phyloP scores from a whole-genome alignment of 306 rosid species.

The Acacia melanoxylon region DNA sequence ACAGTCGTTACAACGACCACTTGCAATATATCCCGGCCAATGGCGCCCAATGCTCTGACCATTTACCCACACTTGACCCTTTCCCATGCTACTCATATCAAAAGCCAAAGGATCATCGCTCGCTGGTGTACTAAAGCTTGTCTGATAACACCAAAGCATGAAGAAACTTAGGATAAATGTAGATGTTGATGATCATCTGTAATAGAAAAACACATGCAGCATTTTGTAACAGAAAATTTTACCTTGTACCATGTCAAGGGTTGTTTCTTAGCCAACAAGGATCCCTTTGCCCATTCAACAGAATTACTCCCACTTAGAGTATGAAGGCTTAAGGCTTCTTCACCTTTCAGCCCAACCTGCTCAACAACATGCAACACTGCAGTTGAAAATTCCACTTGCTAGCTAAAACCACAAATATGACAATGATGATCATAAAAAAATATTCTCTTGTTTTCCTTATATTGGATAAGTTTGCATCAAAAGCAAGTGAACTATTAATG shows the following conservation, averaged over 20 bases:
- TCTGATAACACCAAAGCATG: constrained; percentile 44
- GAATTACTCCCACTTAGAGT: constrained; percentile 76
- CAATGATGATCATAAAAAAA: no score
- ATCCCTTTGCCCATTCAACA: constrained; percentile 79
- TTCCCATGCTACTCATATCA: constrained; percentile 95
- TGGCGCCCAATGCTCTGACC: constrained; percentile 93
- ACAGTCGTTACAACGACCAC: constrained; percentile 63
- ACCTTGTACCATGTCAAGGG: constrained; percentile 99
- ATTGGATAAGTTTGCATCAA: not conserved
- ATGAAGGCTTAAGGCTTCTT: constrained; percentile 66
- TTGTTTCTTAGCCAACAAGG: constrained; percentile 60
- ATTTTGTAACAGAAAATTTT: constrained; percentile 20
- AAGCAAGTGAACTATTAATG: not conserved
- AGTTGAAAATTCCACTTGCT: not conserved
- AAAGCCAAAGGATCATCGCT: constrained; percentile 83
- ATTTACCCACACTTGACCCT: constrained; percentile 92
- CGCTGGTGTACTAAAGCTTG: constrained; percentile 66
- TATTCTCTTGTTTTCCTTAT: not conserved
- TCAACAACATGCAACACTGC: constrained; percentile 28
- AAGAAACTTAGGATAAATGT: constrained; percentile 11
- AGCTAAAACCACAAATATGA: not conserved
- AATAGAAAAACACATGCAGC: constrained; percentile 1
- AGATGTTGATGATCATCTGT: constrained; percentile 1
- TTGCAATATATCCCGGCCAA: constrained; percentile 78
- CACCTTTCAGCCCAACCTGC: constrained; percentile 90